phyloP scores from a whole-genome alignment of 169 alveolate species.

The Plasmodium vinckei region DNA sequence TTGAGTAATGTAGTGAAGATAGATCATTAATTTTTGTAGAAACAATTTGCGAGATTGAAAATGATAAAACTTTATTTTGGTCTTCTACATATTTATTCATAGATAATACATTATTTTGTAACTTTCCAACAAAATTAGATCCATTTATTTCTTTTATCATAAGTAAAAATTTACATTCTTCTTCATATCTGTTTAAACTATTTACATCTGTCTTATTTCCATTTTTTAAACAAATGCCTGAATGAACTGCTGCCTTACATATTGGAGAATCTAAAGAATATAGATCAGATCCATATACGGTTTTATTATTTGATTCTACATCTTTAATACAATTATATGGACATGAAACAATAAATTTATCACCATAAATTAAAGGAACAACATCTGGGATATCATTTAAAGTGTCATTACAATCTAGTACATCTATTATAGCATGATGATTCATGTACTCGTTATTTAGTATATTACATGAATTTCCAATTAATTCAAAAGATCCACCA shows the following conservation, averaged over 20 bases:
- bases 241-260: slow-evolving; percentile 59
- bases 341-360: slow-evolving; percentile 76
- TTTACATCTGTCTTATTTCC: no score
- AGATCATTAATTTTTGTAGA: neutral
- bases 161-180: slow-evolving; percentile 37
- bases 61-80: slow-evolving; percentile 14
- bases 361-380: slow-evolving; percentile 62
- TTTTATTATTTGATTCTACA: neutral
- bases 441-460: slow-evolving; percentile 1
- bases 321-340: slow-evolving; percentile 55
- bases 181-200: neutral
- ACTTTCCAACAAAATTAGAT: slow-evolving; percentile 28
- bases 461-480: slow-evolving; percentile 77
- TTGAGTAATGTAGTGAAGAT: neutral
- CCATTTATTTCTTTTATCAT: neutral
- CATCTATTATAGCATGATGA: slow-evolving; percentile 68
- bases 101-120: slow-evolving; percentile 51
- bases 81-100: slow-evolving; percentile 6
- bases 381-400: slow-evolving; percentile 68
- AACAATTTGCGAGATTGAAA: slow-evolving; percentile 10
- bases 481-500: slow-evolving; percentile 83
- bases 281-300: slow-evolving; percentile 45
- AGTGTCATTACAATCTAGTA: slow-evolving; percentile 63
- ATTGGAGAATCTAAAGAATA: slow-evolving; percentile 44
- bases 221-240: slow-evolving; percentile 31